Percentiles rank a stretch among this genome's conserved stretches.
phyloP scores from a whole-genome alignment of 805 yeast species.

The Cyberlindnera maritima region DNA sequence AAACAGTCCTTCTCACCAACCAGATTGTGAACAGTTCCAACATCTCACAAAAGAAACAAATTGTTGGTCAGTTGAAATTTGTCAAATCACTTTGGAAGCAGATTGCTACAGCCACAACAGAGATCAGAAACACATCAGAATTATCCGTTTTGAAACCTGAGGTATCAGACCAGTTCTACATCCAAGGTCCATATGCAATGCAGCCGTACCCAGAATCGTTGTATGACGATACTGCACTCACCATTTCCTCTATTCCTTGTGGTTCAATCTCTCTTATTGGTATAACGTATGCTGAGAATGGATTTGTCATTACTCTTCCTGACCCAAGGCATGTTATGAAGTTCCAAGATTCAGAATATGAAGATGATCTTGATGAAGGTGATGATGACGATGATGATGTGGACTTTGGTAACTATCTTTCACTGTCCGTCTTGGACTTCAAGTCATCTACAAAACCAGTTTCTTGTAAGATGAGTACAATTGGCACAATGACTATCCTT shows the following conservation, averaged over 20 bases:
- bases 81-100: slow-evolving; percentile 32
- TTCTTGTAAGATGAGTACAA: background rate
- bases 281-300: slow-evolving; percentile 29
- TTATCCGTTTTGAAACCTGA: slow-evolving; percentile 24
- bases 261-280: slow-evolving; percentile 28
- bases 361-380: slow-evolving; percentile 21
- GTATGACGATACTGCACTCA: slow-evolving; percentile 44
- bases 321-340: slow-evolving; percentile 36
- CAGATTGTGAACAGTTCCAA: slow-evolving; percentile 22
- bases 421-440: slow-evolving; percentile 11
- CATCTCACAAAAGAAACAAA: slow-evolving; percentile 10
- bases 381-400: slow-evolving; percentile 2
- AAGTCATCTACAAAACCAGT: slow-evolving; percentile 5
- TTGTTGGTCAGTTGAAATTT: slow-evolving; percentile 36
- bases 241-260: slow-evolving; percentile 30
- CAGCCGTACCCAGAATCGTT: slow-evolving; percentile 53
- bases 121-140: slow-evolving; percentile 24
- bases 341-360: slow-evolving; percentile 23
- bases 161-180: slow-evolving; percentile 7
- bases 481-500: background rate
- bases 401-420: background rate
- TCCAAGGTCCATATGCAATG: slow-evolving; percentile 55
- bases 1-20: slow-evolving; percentile 30
- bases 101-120: slow-evolving; percentile 17
- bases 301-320: slow-evolving; percentile 29